Evolutionary conservation across 495 filamentous ascomycete species (phyloP).

Genomic region (Pyrenula aspistea): DNA sequence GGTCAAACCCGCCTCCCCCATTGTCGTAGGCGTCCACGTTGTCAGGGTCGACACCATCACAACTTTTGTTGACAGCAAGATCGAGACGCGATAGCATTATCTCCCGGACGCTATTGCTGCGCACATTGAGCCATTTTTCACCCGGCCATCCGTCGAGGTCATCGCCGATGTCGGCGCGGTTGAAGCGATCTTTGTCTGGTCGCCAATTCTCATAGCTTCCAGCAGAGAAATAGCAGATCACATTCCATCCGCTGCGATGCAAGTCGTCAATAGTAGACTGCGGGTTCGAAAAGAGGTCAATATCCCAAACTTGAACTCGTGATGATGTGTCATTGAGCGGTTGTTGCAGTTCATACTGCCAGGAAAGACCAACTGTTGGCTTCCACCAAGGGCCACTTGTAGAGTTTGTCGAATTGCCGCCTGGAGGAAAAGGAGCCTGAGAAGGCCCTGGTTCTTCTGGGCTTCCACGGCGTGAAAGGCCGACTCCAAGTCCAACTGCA

Average conservation of each 20-base stretch:
- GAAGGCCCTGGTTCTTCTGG: not conserved
- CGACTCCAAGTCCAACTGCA: constrained; percentile 40
- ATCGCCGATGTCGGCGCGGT: constrained; percentile 34
- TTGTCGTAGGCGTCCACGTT: constrained; percentile 57
- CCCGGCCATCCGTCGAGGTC: constrained; percentile 48
- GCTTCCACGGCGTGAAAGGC: constrained; percentile 18
- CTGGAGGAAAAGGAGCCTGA: not conserved
- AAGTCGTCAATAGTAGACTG: constrained; percentile 31
- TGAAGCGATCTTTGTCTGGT: constrained; percentile 41
- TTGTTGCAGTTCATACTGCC: constrained; percentile 41
- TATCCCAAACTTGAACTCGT: constrained; percentile 43
- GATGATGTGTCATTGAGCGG: constrained; percentile 29
- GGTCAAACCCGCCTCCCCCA: constrained; percentile 40
- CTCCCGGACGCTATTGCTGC: constrained; percentile 38
- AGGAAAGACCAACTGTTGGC: constrained; percentile 34
- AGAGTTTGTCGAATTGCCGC: constrained; percentile 6
- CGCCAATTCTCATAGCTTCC: constrained; percentile 52
- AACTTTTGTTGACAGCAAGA: constrained; percentile 45
- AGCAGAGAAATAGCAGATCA: constrained; percentile 67
- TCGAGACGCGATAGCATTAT: constrained; percentile 50
- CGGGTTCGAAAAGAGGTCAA: constrained; percentile 47
- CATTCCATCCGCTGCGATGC: constrained; percentile 34
- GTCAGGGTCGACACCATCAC: constrained; percentile 61
- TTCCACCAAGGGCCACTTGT: constrained; percentile 29
- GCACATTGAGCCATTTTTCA: constrained; percentile 55